A percentile compares a stretch with the other conserved stretches of the same genome.
phyloP scores from a whole-genome alignment of 1,284 basidiomycete genomes.

The Moesziomyces antarcticus region DNA sequence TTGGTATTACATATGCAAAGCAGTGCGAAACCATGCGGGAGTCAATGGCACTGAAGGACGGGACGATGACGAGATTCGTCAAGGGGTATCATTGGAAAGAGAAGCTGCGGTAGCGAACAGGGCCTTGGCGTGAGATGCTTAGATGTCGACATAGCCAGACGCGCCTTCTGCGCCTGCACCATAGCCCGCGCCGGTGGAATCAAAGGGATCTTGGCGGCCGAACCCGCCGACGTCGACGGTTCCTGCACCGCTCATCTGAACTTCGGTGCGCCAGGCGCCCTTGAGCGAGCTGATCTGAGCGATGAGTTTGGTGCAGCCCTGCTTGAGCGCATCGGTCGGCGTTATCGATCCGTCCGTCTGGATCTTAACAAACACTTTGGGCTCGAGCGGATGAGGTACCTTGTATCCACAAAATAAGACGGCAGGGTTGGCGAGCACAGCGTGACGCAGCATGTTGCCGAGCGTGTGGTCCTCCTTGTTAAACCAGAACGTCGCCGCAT shows the following conservation, averaged over 20 bases:
- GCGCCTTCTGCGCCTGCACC: slow-evolving; percentile 25
- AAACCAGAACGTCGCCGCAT: slow-evolving; percentile 91
- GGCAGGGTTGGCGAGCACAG: slow-evolving; percentile 62
- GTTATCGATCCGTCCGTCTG: slow-evolving; percentile 91
- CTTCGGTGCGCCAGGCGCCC: slow-evolving; percentile 70
- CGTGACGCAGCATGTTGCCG: slow-evolving; percentile 90
- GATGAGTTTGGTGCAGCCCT: slow-evolving; percentile 85
- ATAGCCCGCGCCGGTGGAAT: slow-evolving; percentile 30
- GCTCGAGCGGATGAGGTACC: slow-evolving; percentile 94
- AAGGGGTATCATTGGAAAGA: slow-evolving; percentile 29
- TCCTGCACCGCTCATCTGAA: slow-evolving; percentile 65
- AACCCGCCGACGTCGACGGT: slow-evolving; percentile 40
- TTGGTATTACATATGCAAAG: slow-evolving; percentile 20
- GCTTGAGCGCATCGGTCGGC: slow-evolving; percentile 84
- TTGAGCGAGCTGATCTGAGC: slow-evolving; percentile 74
- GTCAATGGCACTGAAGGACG: background rate
- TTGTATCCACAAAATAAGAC: slow-evolving; percentile 94
- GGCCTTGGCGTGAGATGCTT: background rate
- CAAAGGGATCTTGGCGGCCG: slow-evolving; percentile 38
- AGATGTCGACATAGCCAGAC: slow-evolving; percentile 53
- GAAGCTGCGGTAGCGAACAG: background rate
- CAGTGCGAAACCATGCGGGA: slow-evolving; percentile 5
- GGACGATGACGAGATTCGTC: slow-evolving; percentile 1
- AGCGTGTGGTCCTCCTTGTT: slow-evolving; percentile 98
- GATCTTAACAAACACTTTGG: slow-evolving; percentile 91